These are phyloP conservation scores for Encephalitozoon romaleae DNA, from an alignment of 371 early-diverging fungal species.

Conservation along the genomic window DNA sequence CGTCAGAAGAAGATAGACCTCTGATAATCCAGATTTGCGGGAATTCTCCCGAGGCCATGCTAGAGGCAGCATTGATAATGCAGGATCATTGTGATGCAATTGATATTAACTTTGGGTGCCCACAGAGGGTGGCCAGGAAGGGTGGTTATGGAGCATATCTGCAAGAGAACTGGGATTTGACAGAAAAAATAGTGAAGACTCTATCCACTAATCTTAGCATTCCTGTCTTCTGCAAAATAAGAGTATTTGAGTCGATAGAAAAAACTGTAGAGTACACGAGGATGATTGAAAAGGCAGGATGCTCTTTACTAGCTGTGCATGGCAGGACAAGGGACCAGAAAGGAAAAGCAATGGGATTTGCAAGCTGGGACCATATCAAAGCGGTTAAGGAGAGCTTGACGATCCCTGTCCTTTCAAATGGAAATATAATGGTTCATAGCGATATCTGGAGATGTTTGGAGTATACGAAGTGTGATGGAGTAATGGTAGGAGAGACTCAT, in stretches of 20 bases:
- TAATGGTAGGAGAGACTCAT: conserved; percentile 71
- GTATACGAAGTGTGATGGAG: conserved; percentile 78
- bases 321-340: conserved; percentile 88
- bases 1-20: conserved; percentile 70
- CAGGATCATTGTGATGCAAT: conserved; percentile 79
- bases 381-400: conserved; percentile 67
- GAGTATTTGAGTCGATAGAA: conserved; percentile 77
- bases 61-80: conserved; percentile 68
- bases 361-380: conserved; percentile 88
- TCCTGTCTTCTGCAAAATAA: conserved; percentile 91
- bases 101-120: conserved; percentile 93
- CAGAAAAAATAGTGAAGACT: conserved; percentile 65
- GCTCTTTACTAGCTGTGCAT: conserved; percentile 76
- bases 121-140: conserved; percentile 79
- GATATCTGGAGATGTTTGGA: conserved; percentile 78
- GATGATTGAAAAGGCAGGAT: conserved; percentile 83
- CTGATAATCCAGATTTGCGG: conserved; percentile 93
- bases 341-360: conserved; percentile 83
- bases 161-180: conserved; percentile 73
- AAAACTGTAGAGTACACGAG: conserved; percentile 85
- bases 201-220: conserved; percentile 73
- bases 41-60: conserved; percentile 75
- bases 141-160: conserved; percentile 89
- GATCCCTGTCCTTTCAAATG: conserved; percentile 92
- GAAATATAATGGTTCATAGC: conserved; percentile 78